phyloP scores from a whole-genome alignment of 1,284 basidiomycete species.

The Laetiporus sulphureus region DNA sequence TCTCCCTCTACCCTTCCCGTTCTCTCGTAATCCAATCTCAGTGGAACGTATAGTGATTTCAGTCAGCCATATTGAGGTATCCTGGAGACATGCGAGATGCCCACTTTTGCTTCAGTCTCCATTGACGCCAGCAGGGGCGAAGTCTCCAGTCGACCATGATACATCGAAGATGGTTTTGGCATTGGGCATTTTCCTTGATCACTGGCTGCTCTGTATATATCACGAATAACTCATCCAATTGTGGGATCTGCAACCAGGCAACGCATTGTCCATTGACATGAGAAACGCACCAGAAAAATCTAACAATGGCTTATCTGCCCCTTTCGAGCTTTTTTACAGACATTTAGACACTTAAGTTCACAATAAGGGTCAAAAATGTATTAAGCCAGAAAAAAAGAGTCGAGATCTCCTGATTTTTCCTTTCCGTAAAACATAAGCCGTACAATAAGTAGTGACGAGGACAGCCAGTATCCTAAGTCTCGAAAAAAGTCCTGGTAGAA shows the following conservation, averaged over 20 bases:
- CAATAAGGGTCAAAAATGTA: no score
- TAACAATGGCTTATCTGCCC: no score
- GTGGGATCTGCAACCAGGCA: slow-evolving; percentile 20
- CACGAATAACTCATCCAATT: slow-evolving; percentile 21
- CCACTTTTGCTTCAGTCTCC: neutral
- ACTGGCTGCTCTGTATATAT: slow-evolving; percentile 22
- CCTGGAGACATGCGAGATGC: slow-evolving; percentile 14
- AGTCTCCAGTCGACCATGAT: slow-evolving; percentile 6
- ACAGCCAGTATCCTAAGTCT: no score
- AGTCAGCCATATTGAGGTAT: slow-evolving; percentile 8
- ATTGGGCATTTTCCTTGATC: slow-evolving; percentile 18
- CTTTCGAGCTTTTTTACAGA: no score
- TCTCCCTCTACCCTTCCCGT: slow-evolving; percentile 13
- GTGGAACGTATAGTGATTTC: slow-evolving; percentile 14
- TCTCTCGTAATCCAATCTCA: neutral
- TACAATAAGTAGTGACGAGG: no score
- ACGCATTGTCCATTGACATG: slow-evolving; percentile 9
- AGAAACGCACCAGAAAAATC: no score
- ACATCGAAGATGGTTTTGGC: slow-evolving; percentile 16
- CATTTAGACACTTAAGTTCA: no score
- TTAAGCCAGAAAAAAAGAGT: no score
- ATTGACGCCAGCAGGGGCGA: neutral
- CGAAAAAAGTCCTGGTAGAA: no score
- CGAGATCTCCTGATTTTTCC: no score
- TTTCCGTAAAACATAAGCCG: no score